Conservation (phyloP, 768 basidiomycete genomes). For the Gelatoporia subvermispora region DNA sequence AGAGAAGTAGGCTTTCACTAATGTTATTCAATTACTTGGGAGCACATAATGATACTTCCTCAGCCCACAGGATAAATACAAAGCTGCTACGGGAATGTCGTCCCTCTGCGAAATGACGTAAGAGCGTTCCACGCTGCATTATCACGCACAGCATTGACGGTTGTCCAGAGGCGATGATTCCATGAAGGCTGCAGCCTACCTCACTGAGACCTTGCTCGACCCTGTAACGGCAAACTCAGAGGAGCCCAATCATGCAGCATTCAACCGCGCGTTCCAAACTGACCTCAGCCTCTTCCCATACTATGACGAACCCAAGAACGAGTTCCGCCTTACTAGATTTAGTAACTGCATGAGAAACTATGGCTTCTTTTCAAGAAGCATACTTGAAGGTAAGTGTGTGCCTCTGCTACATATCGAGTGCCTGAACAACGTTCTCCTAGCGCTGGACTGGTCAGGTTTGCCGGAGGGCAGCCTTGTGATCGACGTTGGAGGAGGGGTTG, state of each 20-base stretch:
- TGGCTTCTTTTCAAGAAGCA: not conserved
- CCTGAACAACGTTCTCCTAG: too few species aligned
- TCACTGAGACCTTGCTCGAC: slow-evolving; percentile 17
- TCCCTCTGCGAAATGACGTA: slow-evolving; percentile 15
- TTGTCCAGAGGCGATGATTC: slow-evolving; percentile 13
- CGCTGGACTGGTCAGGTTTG: too few species aligned
- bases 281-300: slow-evolving; percentile 16
- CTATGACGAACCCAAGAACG: slow-evolving; percentile 22
- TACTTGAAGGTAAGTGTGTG: too few species aligned
- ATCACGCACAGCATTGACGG: not conserved
- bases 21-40: too few species aligned
- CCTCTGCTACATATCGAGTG: too few species aligned
- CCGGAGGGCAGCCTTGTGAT: too few species aligned
- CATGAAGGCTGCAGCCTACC: slow-evolving; percentile 15
- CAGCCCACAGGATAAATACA: too few species aligned
- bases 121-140: slow-evolving; percentile 2
- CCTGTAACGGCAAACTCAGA: slow-evolving; percentile 8
- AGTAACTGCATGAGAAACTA: slow-evolving; percentile 18
- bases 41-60: too few species aligned
- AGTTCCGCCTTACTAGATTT: slow-evolving; percentile 15
- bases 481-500: too few species aligned
- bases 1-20: too few species aligned
- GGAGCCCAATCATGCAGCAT: slow-evolving; percentile 14
- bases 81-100: slow-evolving; percentile 11
- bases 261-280: slow-evolving; percentile 17